Conservation (phyloP, 2,329 filamentous ascomycete species). For the Monosporascus sp. region DNA sequence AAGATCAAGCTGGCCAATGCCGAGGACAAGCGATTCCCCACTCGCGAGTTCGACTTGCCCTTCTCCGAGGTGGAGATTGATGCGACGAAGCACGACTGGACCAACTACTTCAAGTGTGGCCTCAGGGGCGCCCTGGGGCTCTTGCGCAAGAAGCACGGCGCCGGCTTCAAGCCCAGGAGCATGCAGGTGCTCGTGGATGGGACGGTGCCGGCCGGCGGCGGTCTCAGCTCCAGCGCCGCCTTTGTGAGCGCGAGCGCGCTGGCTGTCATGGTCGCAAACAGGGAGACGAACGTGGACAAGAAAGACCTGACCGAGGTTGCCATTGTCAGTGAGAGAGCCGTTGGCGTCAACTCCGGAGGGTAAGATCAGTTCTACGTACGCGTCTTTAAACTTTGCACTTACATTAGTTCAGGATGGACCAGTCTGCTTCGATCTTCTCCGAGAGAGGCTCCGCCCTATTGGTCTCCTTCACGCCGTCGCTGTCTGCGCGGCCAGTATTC, state of each 20-base stretch:
- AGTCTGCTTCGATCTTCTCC: conserved; percentile 92
- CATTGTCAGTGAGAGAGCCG: conserved; percentile 87
- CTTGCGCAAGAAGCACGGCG: conserved; percentile 60
- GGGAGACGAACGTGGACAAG: conserved; percentile 74
- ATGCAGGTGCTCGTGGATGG: conserved; percentile 91
- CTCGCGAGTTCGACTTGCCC: conserved; percentile 69
- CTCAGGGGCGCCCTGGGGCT: conserved; percentile 76
- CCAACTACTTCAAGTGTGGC: conserved; percentile 97
- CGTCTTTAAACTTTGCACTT: conserved; percentile 11
- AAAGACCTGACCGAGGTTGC: conserved; percentile 87
- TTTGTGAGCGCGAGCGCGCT: conserved; percentile 88
- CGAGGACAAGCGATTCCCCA: conserved; percentile 67
- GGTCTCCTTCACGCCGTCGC: conserved; percentile 78
- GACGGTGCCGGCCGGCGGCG: conserved; percentile 85
- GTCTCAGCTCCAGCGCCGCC: conserved; percentile 87
- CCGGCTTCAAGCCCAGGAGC: conserved; percentile 60
- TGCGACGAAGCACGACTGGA: conserved; percentile 82
- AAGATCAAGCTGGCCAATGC: conserved; percentile 78
- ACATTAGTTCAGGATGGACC: conserved; percentile 70
- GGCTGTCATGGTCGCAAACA: conserved; percentile 82
- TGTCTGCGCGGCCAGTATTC: conserved; percentile 70
- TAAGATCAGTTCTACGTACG: conserved; percentile 35
- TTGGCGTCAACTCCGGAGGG: conserved; percentile 95
- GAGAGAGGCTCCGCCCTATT: conserved; percentile 80
- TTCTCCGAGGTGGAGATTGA: conserved; percentile 70